phyloP scores from a whole-genome alignment of 768 basidiomycete species.

The Pulveroboletus sp. region DNA sequence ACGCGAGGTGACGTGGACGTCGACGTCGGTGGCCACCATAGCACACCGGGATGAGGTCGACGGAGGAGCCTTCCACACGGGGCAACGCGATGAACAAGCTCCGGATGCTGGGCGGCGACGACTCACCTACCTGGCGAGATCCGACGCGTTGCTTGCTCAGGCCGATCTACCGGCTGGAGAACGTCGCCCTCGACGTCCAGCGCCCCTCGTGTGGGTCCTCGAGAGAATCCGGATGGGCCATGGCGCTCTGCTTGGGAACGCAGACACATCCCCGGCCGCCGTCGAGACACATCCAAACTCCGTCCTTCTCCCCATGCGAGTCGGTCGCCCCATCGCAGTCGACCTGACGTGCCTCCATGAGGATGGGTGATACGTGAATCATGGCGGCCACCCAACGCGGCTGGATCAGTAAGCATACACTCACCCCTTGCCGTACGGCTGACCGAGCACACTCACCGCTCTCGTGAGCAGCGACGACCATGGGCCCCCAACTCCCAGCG shows the following conservation, averaged over 20 bases:
- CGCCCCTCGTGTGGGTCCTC: background rate
- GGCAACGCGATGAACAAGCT: too few relatives aligned
- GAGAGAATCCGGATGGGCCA: background rate
- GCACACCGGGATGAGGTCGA: too few relatives aligned
- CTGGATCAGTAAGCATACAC: background rate
- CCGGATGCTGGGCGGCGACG: background rate
- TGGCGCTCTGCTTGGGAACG: background rate
- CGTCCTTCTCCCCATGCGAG: background rate
- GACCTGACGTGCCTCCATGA: background rate
- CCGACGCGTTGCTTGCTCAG: slow-evolving; percentile 1
- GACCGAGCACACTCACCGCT: background rate
- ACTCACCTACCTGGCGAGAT: slow-evolving; percentile 10
- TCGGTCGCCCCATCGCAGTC: background rate
- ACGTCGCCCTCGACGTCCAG: too few relatives aligned
- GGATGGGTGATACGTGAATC: background rate
- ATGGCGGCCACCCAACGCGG: too few relatives aligned
- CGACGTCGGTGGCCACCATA: too few relatives aligned
- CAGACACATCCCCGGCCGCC: background rate
- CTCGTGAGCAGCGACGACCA: too few relatives aligned
- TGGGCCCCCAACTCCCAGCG: too few relatives aligned
- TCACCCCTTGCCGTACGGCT: background rate
- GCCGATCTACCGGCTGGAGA: slow-evolving; percentile 4
- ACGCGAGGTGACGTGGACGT: background rate
- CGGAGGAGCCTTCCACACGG: too few relatives aligned
- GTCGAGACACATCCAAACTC: slow-evolving; percentile 1